Evolutionary conservation across 345 rosid genomes (phyloP).

Genomic region (Arabidopsis thaliana): DNA sequence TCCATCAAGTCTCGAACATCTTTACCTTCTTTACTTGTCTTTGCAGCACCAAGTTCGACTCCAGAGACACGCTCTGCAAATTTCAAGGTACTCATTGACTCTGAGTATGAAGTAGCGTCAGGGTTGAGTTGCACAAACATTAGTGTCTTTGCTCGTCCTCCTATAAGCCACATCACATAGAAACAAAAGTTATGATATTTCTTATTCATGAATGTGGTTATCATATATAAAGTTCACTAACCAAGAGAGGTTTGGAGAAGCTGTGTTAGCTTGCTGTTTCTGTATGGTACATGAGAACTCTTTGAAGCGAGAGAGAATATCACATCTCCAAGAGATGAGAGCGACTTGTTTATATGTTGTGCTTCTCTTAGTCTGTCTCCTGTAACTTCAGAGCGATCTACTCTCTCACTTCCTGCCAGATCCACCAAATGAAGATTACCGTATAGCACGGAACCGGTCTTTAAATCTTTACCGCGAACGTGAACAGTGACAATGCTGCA

Average conservation of each 20-base stretch:
- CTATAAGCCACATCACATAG: conserved; percentile 45
- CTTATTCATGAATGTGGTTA: neutral
- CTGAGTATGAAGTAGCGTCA: conserved; percentile 72
- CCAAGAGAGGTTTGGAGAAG: conserved; percentile 90
- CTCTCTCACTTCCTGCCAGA: conserved; percentile 98
- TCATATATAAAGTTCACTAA: neutral
- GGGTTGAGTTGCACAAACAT: conserved; percentile 99
- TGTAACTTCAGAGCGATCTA: conserved; percentile 89
- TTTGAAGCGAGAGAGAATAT: conserved; percentile 89
- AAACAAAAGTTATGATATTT: neutral
- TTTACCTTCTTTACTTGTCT: conserved; percentile 80
- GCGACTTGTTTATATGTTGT: conserved; percentile 94
- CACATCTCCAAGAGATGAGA: conserved; percentile 95
- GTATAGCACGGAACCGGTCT: conserved; percentile 54
- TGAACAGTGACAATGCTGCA: conserved; percentile 85
- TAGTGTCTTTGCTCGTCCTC: conserved; percentile 95
- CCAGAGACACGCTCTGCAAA: conserved; percentile 98
- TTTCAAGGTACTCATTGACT: conserved; percentile 84
- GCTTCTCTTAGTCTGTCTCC: conserved; percentile 93
- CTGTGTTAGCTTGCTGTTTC: conserved; percentile 99
- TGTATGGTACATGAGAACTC: conserved; percentile 84
- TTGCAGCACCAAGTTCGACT: conserved; percentile 93
- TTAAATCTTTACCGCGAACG: conserved; percentile 78
- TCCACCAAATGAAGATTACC: conserved; percentile 96
- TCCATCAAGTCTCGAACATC: conserved; percentile 87